These are phyloP conservation scores for Globisporangium abappressorium DNA, from an alignment of 352 stramenopile genomes.

Conservation along the genomic window DNA sequence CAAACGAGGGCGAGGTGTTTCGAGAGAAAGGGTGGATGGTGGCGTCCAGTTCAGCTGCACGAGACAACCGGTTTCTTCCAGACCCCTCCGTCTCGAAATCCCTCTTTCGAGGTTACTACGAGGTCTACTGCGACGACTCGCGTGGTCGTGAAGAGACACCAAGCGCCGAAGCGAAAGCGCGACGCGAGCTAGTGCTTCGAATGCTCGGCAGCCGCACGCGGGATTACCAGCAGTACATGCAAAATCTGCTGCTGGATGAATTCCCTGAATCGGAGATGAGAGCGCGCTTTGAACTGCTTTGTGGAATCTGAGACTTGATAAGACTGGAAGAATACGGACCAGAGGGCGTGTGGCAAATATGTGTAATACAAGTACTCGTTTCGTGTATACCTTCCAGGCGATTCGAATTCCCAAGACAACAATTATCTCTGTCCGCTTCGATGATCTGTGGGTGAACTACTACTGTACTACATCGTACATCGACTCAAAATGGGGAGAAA, in stretches of 20 bases:
- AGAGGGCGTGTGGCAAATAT: too few species aligned
- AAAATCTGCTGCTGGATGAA: neutral
- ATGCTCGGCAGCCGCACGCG: neutral
- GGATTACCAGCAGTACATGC: neutral
- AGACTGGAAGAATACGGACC: too few species aligned
- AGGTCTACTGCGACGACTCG: slow-evolving; percentile 1
- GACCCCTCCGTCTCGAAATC: neutral
- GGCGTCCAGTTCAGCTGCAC: neutral
- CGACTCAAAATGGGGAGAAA: too few species aligned
- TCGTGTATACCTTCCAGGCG: too few species aligned
- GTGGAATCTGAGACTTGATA: too few species aligned
- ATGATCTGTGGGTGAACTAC: too few species aligned
- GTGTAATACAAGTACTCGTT: too few species aligned
- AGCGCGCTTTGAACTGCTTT: too few species aligned
- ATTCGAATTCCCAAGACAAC: too few species aligned
- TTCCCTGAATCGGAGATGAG: neutral
- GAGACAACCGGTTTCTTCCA: too few species aligned
- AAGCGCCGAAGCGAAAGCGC: neutral
- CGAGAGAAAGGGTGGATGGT: slow-evolving; percentile 14
- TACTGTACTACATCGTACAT: too few species aligned
- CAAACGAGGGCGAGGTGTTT: neutral
- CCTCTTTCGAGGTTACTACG: slow-evolving; percentile 5
- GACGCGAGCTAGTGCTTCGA: slow-evolving; percentile 5
- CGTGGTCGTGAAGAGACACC: neutral
- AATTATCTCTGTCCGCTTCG: too few species aligned